These are phyloP conservation scores for Mycoemilia scoparia DNA, from an alignment of 192 early-diverging fungal genomes.

Conservation along the genomic window DNA sequence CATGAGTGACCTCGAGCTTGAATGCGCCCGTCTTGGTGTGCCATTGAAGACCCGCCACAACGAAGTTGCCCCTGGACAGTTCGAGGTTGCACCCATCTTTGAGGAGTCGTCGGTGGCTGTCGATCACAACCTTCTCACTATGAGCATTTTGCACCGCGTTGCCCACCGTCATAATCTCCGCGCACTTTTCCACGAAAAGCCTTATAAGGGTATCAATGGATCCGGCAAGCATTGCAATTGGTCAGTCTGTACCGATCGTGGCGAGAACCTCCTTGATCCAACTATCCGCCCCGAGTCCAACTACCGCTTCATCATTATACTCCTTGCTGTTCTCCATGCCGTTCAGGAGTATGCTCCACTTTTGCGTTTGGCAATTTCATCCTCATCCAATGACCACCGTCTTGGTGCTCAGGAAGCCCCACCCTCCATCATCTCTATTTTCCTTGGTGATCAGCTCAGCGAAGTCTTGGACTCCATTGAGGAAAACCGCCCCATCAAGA, in stretches of 20 bases:
- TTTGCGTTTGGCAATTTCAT: constrained; percentile 80
- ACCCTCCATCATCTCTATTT: constrained; percentile 91
- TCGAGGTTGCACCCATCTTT: constrained; percentile 96
- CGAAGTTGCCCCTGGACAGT: constrained; percentile 97
- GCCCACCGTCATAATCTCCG: constrained; percentile 95
- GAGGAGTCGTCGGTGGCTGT: constrained; percentile 90
- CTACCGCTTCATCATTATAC: constrained; percentile 91
- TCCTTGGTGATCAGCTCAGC: constrained; percentile 91
- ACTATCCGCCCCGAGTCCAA: constrained; percentile 94
- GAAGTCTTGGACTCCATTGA: constrained; percentile 90
- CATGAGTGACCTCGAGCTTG: constrained; percentile 87
- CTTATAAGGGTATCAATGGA: constrained; percentile 97
- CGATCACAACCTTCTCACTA: constrained; percentile 96
- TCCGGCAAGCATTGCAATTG: constrained; percentile 99
- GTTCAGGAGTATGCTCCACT: constrained; percentile 83
- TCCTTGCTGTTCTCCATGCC: constrained; percentile 79
- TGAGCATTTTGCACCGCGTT: constrained; percentile 93
- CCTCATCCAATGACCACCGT: constrained; percentile 94
- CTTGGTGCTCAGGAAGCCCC: constrained; percentile 97
- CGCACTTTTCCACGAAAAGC: constrained; percentile 98
- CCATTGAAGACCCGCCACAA: constrained; percentile 99
- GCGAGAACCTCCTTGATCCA: constrained; percentile 95
- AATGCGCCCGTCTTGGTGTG: constrained; percentile 83
- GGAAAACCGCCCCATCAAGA: constrained; percentile 67
- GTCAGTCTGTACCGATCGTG: constrained; percentile 82